Percentiles rank a stretch among this genome's conserved stretches.
phyloP scores from a whole-genome alignment of 257 asterid genomes.

The Coffea canephora region DNA sequence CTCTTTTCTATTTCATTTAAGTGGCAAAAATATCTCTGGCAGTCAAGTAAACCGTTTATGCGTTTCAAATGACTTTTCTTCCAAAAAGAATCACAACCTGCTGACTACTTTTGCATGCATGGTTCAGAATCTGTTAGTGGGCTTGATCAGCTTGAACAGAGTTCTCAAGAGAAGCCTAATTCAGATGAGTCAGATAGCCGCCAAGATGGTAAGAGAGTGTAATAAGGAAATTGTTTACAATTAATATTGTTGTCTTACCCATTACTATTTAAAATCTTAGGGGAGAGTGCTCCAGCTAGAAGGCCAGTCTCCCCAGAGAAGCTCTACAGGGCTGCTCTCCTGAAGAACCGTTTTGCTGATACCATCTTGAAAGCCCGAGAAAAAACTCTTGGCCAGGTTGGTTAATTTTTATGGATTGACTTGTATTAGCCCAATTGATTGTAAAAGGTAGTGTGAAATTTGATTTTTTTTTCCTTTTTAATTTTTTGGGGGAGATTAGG shows the following conservation, averaged over 20 bases:
- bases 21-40: not conserved
- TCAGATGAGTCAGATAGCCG: conserved; percentile 60
- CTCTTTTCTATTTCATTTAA: not conserved
- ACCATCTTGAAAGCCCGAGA: conserved; percentile 89
- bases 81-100: not conserved
- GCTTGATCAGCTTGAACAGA: conserved; percentile 58
- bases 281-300: conserved; percentile 53
- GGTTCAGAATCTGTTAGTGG: conserved; percentile 58
- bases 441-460: not conserved
- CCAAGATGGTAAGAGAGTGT: conserved; percentile 54
- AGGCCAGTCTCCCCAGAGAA: conserved; percentile 76
- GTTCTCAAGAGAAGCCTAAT: conserved; percentile 45
- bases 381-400: conserved; percentile 70
- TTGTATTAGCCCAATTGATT: not conserved
- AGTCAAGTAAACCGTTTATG: too few relatives aligned
- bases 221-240: conserved; percentile 14
- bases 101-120: conserved; percentile 1
- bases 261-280: conserved; percentile 32
- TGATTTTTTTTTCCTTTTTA: not conserved
- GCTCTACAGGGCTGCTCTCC: conserved; percentile 78
- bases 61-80: not conserved
- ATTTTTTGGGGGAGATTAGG: conserved; percentile 31
- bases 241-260: conserved; percentile 19
- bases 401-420: conserved; percentile 7
- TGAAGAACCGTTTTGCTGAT: conserved; percentile 74